These are phyloP conservation scores for Crucihimalaya himalaica DNA, from an alignment of 345 rosid species.

Conservation along the genomic window DNA sequence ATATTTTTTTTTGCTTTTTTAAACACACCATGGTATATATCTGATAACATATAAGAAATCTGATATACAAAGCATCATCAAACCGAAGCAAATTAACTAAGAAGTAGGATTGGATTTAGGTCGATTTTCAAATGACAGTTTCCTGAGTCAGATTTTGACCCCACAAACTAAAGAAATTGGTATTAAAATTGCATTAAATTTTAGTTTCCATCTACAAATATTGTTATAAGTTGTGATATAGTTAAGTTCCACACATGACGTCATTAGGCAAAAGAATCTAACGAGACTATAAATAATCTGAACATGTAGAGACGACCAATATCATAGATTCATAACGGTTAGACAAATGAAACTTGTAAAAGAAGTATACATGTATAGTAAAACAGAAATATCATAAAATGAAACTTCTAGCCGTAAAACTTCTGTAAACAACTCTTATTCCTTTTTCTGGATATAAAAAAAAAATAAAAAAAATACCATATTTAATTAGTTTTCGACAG, in stretches of 20 bases:
- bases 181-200: slow-evolving; percentile 17
- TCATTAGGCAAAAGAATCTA: slow-evolving; percentile 10
- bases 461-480: too few relatives aligned
- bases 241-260: slow-evolving; percentile 9
- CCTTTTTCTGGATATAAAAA: too few relatives aligned
- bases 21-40: slow-evolving; percentile 10
- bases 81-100: background rate
- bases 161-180: slow-evolving; percentile 12
- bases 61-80: background rate
- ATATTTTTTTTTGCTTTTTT: background rate
- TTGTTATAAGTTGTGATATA: slow-evolving; percentile 10
- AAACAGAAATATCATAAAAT: background rate
- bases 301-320: background rate
- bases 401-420: too few relatives aligned
- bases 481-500: background rate
- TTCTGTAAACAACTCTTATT: too few relatives aligned
- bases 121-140: slow-evolving; percentile 30
- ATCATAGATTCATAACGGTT: background rate
- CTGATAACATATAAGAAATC: background rate
- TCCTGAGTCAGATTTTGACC: slow-evolving; percentile 36
- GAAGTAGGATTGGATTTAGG: slow-evolving; percentile 1
- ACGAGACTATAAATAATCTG: background rate
- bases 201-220: slow-evolving; percentile 14
- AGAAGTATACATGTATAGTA: background rate
- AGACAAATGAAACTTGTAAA: slow-evolving; percentile 1